A percentile compares a stretch with the other conserved stretches of the same genome.
phyloP scores from a whole-genome alignment of 805 yeast species.

The Kluyveromyces starmeri region DNA sequence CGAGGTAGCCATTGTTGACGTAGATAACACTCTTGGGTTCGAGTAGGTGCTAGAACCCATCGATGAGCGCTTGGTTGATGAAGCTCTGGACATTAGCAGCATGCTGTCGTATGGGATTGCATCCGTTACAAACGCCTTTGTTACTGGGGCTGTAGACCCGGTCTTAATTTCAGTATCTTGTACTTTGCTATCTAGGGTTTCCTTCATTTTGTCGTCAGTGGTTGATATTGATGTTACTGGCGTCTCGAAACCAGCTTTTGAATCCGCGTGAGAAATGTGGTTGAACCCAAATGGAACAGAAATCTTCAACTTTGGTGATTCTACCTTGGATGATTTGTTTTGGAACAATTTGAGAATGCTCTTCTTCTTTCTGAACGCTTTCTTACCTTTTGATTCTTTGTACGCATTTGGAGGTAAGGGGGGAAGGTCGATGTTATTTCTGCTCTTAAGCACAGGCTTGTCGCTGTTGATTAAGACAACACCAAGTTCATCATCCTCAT shows the following conservation, averaged over 20 bases:
- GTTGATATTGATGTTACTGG: slow-evolving; percentile 8
- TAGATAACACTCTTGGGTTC: slow-evolving; percentile 16
- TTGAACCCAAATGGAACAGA: slow-evolving; percentile 34
- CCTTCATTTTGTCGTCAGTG: slow-evolving; percentile 2
- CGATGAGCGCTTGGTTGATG: slow-evolving; percentile 4
- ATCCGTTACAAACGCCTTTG: slow-evolving; percentile 10
- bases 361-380: slow-evolving; percentile 12
- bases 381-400: slow-evolving; percentile 2
- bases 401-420: slow-evolving; percentile 26
- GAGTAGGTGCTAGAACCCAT: slow-evolving; percentile 4
- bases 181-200: neutral
- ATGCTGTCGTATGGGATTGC: neutral
- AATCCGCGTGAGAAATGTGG: slow-evolving; percentile 34
- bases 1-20: slow-evolving; percentile 26
- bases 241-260: slow-evolving; percentile 9
- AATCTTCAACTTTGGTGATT: slow-evolving; percentile 17
- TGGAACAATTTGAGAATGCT: slow-evolving; percentile 28
- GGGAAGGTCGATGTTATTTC: slow-evolving; percentile 30
- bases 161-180: neutral
- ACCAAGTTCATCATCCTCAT: slow-evolving; percentile 22
- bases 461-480: slow-evolving; percentile 30
- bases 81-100: neutral
- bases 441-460: slow-evolving; percentile 26
- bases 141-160: neutral
- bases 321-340: slow-evolving; percentile 12